phyloP scores from a whole-genome alignment of 169 alveolate species.

The Cryptosporidium xiaoi region DNA sequence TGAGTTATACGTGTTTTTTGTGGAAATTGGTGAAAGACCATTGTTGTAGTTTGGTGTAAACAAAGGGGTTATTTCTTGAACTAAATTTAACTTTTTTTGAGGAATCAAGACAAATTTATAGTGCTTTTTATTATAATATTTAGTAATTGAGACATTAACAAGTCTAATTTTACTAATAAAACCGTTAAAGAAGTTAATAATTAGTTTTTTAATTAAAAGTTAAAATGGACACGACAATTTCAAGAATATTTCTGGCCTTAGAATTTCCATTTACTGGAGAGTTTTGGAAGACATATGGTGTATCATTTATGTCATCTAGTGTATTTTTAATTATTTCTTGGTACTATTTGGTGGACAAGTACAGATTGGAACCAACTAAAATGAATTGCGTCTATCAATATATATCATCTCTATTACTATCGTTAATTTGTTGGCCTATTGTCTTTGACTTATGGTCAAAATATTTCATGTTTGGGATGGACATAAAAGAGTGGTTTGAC shows the following conservation, averaged over 20 bases:
- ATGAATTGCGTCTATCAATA: constrained; percentile 48
- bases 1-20: too few species aligned
- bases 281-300: constrained; percentile 11
- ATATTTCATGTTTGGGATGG: constrained; percentile 31
- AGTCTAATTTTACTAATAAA: too few species aligned
- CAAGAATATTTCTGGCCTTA: constrained; percentile 10
- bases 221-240: constrained; percentile 8
- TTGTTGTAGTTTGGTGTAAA: too few species aligned
- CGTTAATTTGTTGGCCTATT: constrained; percentile 49
- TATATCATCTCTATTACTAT: constrained; percentile 15
- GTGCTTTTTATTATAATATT: too few species aligned
- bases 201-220: too few species aligned
- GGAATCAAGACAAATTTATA: too few species aligned
- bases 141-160: too few species aligned
- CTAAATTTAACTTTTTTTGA: too few species aligned
- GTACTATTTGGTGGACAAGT: constrained; percentile 25
- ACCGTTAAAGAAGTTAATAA: too few species aligned
- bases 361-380: constrained; percentile 7
- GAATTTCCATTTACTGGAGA: constrained; percentile 48
- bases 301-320: not conserved
- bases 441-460: constrained; percentile 41
- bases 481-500: constrained; percentile 17
- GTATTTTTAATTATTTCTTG: constrained; percentile 1
- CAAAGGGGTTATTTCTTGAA: too few species aligned
- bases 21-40: too few species aligned